Conservation (phyloP, 2,329 filamentous ascomycete species). For the Simplicillium sp. region DNA sequence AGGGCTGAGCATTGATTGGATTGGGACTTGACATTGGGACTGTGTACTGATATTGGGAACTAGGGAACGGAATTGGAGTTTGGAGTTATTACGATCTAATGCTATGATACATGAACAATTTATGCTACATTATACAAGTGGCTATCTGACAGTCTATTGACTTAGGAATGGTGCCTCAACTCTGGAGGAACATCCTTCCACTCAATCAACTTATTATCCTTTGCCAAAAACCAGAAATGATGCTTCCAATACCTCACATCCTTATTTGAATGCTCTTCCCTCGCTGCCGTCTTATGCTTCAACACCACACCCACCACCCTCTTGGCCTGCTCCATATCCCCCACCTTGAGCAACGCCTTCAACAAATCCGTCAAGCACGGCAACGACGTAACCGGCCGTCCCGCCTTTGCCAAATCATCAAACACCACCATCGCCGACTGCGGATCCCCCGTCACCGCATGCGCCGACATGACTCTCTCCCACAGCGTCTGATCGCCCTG, state of each 20-base stretch:
- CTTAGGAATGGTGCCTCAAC: conserved; percentile 2
- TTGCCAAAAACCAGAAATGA: conserved; percentile 39
- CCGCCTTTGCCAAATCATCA: conserved; percentile 27
- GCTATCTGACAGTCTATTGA: too few relatives aligned
- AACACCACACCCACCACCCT: conserved; percentile 22
- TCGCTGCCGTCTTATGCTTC: conserved; percentile 14
- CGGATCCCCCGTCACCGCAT: conserved; percentile 43
- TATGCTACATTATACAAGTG: too few relatives aligned
- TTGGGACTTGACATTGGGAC: too few relatives aligned
- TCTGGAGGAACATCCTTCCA: conserved; percentile 11
- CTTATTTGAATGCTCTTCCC: conserved; percentile 9
- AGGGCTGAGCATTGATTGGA: too few relatives aligned
- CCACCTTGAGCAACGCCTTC: conserved; percentile 15
- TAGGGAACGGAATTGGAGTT: too few relatives aligned
- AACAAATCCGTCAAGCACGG: conserved; percentile 34
- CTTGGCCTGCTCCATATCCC: conserved; percentile 17
- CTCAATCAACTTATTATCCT: conserved; percentile 27
- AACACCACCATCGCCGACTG: conserved; percentile 39
- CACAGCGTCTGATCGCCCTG: conserved; percentile 54
- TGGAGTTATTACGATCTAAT: neutral
- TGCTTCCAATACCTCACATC: conserved; percentile 33
- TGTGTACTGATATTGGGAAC: too few relatives aligned
- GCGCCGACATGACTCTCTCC: conserved; percentile 61
- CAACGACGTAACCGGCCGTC: conserved; percentile 31
- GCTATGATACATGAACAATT: too few relatives aligned